Evolutionary conservation across 108 stramenopile genomes (phyloP).

Genomic region (Skeletonema grethae): DNA sequence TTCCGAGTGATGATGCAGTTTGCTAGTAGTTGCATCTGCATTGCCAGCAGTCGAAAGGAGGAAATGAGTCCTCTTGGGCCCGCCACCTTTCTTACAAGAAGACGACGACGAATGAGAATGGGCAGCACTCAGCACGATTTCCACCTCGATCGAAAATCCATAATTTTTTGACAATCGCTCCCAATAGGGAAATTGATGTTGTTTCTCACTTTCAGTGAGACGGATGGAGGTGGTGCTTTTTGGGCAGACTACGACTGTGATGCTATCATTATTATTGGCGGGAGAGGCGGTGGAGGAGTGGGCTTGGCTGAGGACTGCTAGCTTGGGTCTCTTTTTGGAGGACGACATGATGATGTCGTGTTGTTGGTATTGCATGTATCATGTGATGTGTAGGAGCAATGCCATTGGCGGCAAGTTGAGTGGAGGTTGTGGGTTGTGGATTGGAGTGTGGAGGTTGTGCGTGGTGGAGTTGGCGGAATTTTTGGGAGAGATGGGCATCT

Average conservation of each 20-base stretch:
- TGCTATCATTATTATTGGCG: not conserved
- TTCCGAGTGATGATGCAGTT: not conserved
- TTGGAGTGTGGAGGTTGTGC: no score
- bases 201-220: not conserved
- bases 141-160: not conserved
- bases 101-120: no score
- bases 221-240: not conserved
- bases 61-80: not conserved
- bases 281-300: not conserved
- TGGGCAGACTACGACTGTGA: not conserved
- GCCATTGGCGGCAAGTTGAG: no score
- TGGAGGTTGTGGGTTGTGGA: no score
- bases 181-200: not conserved
- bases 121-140: not conserved
- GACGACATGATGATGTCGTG: not conserved
- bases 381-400: no score
- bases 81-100: not conserved
- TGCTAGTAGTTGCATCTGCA: not conserved
- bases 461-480: no score
- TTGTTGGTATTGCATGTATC: no score
- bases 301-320: not conserved
- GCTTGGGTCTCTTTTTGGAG: not conserved
- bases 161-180: not conserved
- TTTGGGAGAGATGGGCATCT: no score
- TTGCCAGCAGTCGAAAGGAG: no score